A percentile compares a stretch with the other conserved stretches of the same genome.
Conservation (phyloP, 306 rosid species). For the Vachellia pachyceras region DNA sequence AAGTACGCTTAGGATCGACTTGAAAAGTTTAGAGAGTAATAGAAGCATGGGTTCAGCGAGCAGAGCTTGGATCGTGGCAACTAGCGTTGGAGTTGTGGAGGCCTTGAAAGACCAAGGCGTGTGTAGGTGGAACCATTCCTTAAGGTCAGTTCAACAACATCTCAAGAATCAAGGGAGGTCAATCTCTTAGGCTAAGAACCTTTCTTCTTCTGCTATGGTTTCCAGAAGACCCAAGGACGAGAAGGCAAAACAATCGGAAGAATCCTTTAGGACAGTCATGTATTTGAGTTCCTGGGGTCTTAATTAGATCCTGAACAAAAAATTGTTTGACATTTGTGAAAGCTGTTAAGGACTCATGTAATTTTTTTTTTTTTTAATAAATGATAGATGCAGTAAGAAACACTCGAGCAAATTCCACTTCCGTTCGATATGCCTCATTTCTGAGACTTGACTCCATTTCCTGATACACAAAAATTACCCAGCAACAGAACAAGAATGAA, state of each 20-base stretch:
- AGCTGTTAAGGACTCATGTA: too few relatives aligned
- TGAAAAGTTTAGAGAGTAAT: not conserved
- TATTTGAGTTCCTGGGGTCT: conserved; percentile 63
- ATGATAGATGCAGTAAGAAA: not conserved
- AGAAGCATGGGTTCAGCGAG: conserved; percentile 33
- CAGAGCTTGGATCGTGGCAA: conserved; percentile 42
- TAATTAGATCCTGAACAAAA: conserved; percentile 3
- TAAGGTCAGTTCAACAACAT: conserved; percentile 48
- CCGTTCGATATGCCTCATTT: not conserved
- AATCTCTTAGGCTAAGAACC: conserved; percentile 42
- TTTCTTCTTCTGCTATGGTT: conserved; percentile 41
- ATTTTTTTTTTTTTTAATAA: not conserved
- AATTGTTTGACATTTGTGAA: too few relatives aligned
- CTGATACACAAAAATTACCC: not conserved
- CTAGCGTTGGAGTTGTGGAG: conserved; percentile 44
- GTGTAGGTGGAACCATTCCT: conserved; percentile 52
- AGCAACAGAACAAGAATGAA: not conserved
- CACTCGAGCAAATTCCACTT: not conserved
- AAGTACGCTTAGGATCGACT: not conserved
- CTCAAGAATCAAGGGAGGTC: conserved; percentile 42
- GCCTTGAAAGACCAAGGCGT: conserved; percentile 59
- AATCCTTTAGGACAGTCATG: conserved; percentile 62
- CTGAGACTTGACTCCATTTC: not conserved
- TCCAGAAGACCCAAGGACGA: not conserved
- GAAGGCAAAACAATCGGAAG: conserved; percentile 58